Conservation (phyloP, 1,139 yeast genomes). For the Saccharomyces hybrid region DNA sequence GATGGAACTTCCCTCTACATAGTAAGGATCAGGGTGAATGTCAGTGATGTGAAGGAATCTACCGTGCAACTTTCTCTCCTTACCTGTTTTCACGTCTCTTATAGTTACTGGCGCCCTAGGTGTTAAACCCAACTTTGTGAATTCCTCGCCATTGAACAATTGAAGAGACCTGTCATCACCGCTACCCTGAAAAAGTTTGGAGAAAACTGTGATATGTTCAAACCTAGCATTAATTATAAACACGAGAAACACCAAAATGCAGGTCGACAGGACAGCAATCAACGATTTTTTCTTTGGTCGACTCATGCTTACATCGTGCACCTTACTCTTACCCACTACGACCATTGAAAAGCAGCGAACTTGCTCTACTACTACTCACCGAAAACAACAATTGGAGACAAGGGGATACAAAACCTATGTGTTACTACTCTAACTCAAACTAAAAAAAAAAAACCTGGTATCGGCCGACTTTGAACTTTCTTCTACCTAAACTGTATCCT, state of each 20-base stretch:
- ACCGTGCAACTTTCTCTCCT: slow-evolving; percentile 42
- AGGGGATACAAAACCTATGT: not conserved
- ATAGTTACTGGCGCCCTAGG: slow-evolving; percentile 33
- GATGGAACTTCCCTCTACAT: slow-evolving; percentile 45
- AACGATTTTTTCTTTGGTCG: not conserved
- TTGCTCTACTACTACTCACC: not conserved
- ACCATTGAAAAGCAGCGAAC: not conserved
- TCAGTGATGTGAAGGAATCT: slow-evolving; percentile 80
- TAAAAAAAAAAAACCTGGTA: not conserved
- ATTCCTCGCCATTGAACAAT: not conserved
- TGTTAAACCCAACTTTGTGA: slow-evolving; percentile 32
- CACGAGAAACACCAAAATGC: not conserved
- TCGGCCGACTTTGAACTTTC: not conserved
- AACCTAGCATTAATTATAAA: not conserved
- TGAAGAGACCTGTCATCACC: not conserved
- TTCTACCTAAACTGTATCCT: not conserved
- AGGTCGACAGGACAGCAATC: not conserved
- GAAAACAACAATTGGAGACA: not conserved
- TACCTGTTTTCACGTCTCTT: slow-evolving; percentile 15
- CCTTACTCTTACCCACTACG: not conserved
- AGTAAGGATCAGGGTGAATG: slow-evolving; percentile 76
- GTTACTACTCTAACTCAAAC: not conserved
- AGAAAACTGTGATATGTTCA: not conserved
- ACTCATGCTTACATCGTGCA: not conserved
- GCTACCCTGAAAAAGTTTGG: not conserved